Conservation (phyloP, 441 rosid species). For the Gossypium aridum region DNA sequence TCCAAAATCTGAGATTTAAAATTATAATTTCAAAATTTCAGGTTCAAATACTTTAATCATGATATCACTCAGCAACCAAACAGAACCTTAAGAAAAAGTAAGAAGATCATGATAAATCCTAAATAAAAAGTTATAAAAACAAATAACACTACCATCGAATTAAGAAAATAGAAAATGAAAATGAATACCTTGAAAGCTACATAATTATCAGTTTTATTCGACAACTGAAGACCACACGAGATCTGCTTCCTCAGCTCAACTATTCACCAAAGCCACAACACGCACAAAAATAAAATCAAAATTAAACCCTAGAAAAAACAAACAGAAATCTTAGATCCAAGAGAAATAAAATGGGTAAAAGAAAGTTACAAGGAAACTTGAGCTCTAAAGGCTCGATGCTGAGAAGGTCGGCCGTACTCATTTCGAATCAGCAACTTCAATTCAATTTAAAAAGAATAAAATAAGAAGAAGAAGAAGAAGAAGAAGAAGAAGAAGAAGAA, state of each 20-base stretch:
- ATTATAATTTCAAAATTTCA: background rate
- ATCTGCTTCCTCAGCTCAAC: slow-evolving; percentile 88
- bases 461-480: background rate
- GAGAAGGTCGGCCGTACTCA: slow-evolving; percentile 65
- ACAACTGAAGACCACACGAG: slow-evolving; percentile 62
- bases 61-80: slow-evolving; percentile 11
- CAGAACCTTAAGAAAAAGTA: background rate
- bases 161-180: background rate
- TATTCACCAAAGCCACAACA: slow-evolving; percentile 20
- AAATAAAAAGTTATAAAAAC: background rate
- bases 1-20: background rate
- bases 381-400: slow-evolving; percentile 64
- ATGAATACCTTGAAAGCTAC: slow-evolving; percentile 59
- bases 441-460: background rate
- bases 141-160: background rate
- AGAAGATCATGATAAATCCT: background rate
- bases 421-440: slow-evolving; percentile 15
- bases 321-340: slow-evolving; percentile 6
- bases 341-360: background rate
- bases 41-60: background rate
- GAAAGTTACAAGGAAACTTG: slow-evolving; percentile 51
- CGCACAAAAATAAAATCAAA: background rate
- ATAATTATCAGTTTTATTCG: slow-evolving; percentile 53
- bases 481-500: background rate
- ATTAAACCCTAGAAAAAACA: background rate